Percentiles rank a stretch among this genome's conserved stretches.
Conservation (phyloP, 108 stramenopile genomes). For the Skeletonema marinoi region DNA sequence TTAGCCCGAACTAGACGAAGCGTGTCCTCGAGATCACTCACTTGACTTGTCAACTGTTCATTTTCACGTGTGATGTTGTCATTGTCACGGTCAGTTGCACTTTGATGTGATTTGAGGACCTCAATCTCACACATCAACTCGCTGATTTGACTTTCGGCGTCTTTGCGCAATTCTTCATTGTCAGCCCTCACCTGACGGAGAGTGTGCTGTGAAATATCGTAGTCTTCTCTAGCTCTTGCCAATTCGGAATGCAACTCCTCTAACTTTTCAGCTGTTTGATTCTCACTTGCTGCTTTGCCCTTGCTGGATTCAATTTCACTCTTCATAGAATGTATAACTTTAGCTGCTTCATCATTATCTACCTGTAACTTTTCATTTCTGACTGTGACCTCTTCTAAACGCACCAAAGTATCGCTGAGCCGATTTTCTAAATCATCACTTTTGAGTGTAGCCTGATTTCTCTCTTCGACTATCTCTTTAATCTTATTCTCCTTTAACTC, state of each 20-base stretch:
- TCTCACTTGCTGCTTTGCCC: neutral
- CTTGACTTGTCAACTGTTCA: neutral
- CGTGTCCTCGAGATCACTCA: neutral
- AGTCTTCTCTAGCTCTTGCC: neutral
- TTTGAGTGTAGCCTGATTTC: slow-evolving; percentile 3
- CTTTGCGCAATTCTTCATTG: slow-evolving; percentile 4
- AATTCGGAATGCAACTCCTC: neutral
- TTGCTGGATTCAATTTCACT: slow-evolving; percentile 16
- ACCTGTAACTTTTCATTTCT: slow-evolving; percentile 3
- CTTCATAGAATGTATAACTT: slow-evolving; percentile 21
- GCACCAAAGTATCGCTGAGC: slow-evolving; percentile 4
- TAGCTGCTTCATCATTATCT: neutral
- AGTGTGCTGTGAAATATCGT: neutral
- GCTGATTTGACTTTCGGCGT: slow-evolving; percentile 5
- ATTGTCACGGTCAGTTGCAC: neutral
- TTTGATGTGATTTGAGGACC: neutral
- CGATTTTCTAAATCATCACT: slow-evolving; percentile 9
- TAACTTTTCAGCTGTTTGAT: slow-evolving; percentile 1
- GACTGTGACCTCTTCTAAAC: slow-evolving; percentile 5
- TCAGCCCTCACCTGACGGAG: slow-evolving; percentile 8
- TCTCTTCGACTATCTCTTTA: slow-evolving; percentile 11
- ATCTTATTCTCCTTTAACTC: slow-evolving; percentile 32
- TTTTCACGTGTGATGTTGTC: neutral
- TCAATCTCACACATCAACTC: slow-evolving; percentile 4
- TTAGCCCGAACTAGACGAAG: neutral